Conservation (phyloP, 495 filamentous ascomycete species). For the Tuber umbilicatum region DNA sequence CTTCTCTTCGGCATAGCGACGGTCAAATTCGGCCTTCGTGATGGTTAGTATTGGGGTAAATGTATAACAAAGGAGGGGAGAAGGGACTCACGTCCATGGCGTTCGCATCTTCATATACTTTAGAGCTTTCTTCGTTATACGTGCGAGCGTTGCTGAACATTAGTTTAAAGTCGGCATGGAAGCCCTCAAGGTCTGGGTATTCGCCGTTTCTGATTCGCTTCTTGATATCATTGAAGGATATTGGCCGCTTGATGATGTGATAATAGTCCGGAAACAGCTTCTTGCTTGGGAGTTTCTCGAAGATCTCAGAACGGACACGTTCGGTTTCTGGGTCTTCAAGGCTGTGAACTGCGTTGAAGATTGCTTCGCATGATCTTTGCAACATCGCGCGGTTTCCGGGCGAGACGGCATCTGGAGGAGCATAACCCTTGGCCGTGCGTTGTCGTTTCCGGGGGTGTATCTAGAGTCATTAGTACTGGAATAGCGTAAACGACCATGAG, state of each 20-base stretch:
- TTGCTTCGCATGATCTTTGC: conserved; percentile 64
- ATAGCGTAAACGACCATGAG: background rate
- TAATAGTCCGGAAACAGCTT: conserved; percentile 89
- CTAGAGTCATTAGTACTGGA: conserved; percentile 12
- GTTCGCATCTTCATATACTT: conserved; percentile 86
- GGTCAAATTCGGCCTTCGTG: conserved; percentile 32
- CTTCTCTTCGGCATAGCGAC: conserved; percentile 36
- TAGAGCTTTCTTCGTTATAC: conserved; percentile 91
- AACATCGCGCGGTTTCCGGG: conserved; percentile 56
- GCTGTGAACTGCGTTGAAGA: conserved; percentile 72
- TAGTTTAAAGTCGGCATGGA: conserved; percentile 71
- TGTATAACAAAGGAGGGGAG: background rate
- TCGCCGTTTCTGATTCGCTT: conserved; percentile 91
- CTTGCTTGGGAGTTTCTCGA: conserved; percentile 84
- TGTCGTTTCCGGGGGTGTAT: conserved; percentile 31
- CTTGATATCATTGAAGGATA: conserved; percentile 86
- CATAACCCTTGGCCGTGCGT: conserved; percentile 37
- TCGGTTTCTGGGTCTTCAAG: conserved; percentile 55
- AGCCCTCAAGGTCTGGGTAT: conserved; percentile 71
- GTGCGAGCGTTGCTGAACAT: conserved; percentile 86
- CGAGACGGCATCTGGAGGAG: conserved; percentile 43
- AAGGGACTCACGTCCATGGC: conserved; percentile 65
- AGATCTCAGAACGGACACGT: conserved; percentile 85
- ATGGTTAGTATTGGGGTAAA: conserved; percentile 11
- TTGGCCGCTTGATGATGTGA: conserved; percentile 79